A percentile compares a stretch with the other conserved stretches of the same genome.
phyloP scores from a whole-genome alignment of 139 green algal genomes.

The Chlorella sp. region DNA sequence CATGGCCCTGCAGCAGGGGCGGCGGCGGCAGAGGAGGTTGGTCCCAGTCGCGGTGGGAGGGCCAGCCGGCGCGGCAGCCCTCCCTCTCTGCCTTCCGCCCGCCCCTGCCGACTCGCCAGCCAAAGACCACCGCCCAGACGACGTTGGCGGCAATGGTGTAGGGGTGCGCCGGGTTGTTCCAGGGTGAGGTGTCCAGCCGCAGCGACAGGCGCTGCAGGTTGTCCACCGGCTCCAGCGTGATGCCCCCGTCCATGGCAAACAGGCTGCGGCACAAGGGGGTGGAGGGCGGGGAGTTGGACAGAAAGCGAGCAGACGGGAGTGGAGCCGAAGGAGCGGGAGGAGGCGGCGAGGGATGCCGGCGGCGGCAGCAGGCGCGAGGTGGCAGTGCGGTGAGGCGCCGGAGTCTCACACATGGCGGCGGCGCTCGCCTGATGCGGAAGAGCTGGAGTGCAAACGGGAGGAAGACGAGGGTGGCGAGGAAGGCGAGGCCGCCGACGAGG shows the following conservation, averaged over 20 bases:
- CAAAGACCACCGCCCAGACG: slow-evolving; percentile 16
- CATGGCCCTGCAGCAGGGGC: no score
- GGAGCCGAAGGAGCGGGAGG: background rate
- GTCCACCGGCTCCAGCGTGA: slow-evolving; percentile 23
- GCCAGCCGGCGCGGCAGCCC: no score
- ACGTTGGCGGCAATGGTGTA: slow-evolving; percentile 31
- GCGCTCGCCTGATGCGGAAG: no score
- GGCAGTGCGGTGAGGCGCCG: background rate
- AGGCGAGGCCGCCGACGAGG: background rate
- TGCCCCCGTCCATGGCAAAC: slow-evolving; percentile 29
- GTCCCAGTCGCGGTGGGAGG: no score
- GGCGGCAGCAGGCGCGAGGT: background rate
- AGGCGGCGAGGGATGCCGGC: background rate
- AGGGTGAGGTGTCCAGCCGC: background rate
- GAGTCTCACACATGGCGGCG: background rate
- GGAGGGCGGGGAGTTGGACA: no score
- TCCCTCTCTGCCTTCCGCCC: no score
- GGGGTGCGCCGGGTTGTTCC: slow-evolving; percentile 21
- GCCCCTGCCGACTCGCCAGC: slow-evolving; percentile 1
- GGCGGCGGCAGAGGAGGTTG: no score
- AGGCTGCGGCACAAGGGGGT: background rate
- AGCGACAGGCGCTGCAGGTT: background rate
- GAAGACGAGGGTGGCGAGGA: slow-evolving; percentile 22
- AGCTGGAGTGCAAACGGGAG: slow-evolving; percentile 14
- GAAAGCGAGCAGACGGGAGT: background rate